Base-by-base conservation (phyloP, 23 red algal species). In the Gracilariopsis chorda region DNA sequence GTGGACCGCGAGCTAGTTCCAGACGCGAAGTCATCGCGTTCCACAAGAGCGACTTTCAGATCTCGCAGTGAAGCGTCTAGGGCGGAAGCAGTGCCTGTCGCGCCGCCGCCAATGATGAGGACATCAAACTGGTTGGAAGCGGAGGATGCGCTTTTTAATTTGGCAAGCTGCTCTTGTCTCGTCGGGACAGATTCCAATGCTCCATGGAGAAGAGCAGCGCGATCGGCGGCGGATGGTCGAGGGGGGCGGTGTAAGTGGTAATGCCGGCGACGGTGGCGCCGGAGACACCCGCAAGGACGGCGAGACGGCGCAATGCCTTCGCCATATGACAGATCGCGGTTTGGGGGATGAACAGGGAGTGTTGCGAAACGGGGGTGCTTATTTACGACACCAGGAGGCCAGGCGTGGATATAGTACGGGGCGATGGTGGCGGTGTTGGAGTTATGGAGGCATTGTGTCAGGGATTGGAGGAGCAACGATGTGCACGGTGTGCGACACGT, bases 11-110 rank as follows among this genome's bases (percentile, higher is more conserved):
- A 95, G 27, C 92, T 94, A 4, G 84, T 94, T 69, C 92, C 92
- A n/a, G 92, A 95, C 21, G 92, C 96, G 65, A 98, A 98, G 41
- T 98, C 96, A 68, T 95, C 92, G 2, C 93, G 78, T 48, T 98
- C 96, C 24, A 98, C 96, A 10, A 98, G 75, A 24, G 81, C 96
- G 17, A 98, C 96, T 17, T 80, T 86, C 64, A 98, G 82, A 47
- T 89, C 96, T 59, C 96, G 78, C 5, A 98, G 78, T 47, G 96
- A 75, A n/a, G 87, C 86, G 63, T 98, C 96, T 7, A 98, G 87
- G n/a, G 92, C 92, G 37, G 70, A 78, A n/a, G 92, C 96, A 21
- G 87, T 87, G 21, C 96, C 96, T 0, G 93, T 95, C 16, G 96
- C 96, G 32, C 96, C 93, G 47, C 92, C 96, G 21, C 96, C 96